Percentiles rank a stretch among this genome's conserved stretches.
These are phyloP conservation scores for Aspergillus hiratsukae DNA, from an alignment of 2,329 filamentous ascomycete genomes.

Conservation along the genomic window DNA sequence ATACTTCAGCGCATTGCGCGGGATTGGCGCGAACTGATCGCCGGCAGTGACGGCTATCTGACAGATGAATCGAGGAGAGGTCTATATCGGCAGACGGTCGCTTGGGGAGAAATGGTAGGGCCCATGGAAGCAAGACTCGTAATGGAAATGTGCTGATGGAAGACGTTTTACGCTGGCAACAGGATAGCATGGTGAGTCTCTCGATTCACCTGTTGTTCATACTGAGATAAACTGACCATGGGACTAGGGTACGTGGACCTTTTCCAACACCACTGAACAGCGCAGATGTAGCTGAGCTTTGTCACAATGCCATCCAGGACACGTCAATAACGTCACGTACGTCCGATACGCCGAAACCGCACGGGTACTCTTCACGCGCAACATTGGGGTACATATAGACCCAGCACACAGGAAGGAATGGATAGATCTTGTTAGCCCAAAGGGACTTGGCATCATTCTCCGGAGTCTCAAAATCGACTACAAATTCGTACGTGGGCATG, in stretches of 20 bases:
- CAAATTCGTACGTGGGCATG: conserved; percentile 66
- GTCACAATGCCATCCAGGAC: conserved; percentile 45
- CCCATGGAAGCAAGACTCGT: neutral
- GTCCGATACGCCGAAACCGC: conserved; percentile 78
- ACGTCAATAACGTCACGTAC: conserved; percentile 86
- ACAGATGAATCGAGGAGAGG: conserved; percentile 59
- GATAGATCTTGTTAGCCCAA: conserved; percentile 64
- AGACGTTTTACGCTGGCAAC: conserved; percentile 6
- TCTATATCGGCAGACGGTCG: conserved; percentile 62
- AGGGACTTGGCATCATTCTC: conserved; percentile 68
- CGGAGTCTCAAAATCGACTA: conserved; percentile 76
- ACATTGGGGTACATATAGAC: conserved; percentile 62
- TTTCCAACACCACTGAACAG: no score
- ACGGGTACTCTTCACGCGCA: conserved; percentile 71
- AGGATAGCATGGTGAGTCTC: conserved; percentile 45
- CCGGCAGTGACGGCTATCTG: conserved; percentile 71
- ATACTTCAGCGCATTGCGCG: conserved; percentile 57
- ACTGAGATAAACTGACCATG: neutral
- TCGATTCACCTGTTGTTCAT: neutral
- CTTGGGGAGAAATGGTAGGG: conserved; percentile 81
- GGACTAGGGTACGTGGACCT: neutral
- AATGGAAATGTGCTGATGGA: conserved; percentile 14
- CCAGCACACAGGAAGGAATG: conserved; percentile 60
- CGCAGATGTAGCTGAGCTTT: neutral
- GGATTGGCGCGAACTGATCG: conserved; percentile 69